Percentiles rank a stretch among this genome's conserved stretches.
Conservation (phyloP, 2,329 filamentous ascomycete species). For the Microsporum canis region DNA sequence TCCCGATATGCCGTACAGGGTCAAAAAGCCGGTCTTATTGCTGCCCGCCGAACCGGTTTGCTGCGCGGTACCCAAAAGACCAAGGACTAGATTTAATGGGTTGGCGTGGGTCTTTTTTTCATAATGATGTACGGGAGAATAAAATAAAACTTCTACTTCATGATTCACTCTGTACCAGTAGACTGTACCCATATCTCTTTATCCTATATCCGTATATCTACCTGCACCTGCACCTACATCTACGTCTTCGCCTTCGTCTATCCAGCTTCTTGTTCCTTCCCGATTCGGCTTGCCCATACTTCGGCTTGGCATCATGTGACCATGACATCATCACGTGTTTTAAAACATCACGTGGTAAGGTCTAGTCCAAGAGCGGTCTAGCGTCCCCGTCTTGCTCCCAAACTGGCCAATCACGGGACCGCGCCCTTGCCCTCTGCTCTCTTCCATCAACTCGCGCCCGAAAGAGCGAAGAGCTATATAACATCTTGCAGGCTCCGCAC, state of each 20-base stretch:
- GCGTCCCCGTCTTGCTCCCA: slow-evolving; percentile 19
- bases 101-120: slow-evolving; percentile 31
- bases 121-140: slow-evolving; percentile 11
- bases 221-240: not conserved
- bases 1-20: slow-evolving; percentile 93
- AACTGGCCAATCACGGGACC: slow-evolving; percentile 26
- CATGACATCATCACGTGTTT: not conserved
- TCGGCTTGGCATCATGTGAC: not conserved
- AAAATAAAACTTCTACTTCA: not conserved
- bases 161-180: not conserved
- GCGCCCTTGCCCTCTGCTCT: slow-evolving; percentile 8
- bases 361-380: not conserved
- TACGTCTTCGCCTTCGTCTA: not conserved
- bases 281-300: not conserved
- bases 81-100: slow-evolving; percentile 69
- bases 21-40: slow-evolving; percentile 99
- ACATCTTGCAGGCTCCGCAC: not conserved
- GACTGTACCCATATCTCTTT: not conserved
- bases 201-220: not conserved
- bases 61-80: slow-evolving; percentile 99
- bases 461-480: slow-evolving; percentile 1
- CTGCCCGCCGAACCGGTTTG: slow-evolving; percentile 98
- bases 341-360: not conserved
- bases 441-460: slow-evolving; percentile 1
- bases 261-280: not conserved